Evolutionary conservation across 2,329 filamentous ascomycete genomes (phyloP).

Genomic region (Epichloe bromicola): DNA sequence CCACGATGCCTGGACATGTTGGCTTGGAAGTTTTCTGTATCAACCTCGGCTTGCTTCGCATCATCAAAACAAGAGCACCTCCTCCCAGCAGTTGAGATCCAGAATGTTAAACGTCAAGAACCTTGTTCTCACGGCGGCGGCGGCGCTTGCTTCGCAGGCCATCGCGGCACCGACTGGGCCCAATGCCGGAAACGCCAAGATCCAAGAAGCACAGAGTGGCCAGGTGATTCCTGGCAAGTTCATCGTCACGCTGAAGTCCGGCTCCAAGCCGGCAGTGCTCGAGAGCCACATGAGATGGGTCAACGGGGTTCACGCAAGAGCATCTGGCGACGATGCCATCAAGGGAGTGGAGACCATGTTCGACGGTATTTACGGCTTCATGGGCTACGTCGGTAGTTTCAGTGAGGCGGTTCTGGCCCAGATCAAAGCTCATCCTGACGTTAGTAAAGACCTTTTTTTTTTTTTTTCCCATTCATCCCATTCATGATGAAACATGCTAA

Average conservation of each 20-base stretch:
- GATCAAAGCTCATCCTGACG: slow-evolving; percentile 28
- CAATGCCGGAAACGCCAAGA: slow-evolving; percentile 5
- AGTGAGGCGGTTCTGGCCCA: slow-evolving; percentile 25
- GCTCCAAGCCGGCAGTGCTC: slow-evolving; percentile 30
- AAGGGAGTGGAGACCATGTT: slow-evolving; percentile 21
- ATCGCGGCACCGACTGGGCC: slow-evolving; percentile 11
- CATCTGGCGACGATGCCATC: slow-evolving; percentile 33
- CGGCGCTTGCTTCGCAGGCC: slow-evolving; percentile 12
- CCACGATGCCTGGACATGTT: neutral
- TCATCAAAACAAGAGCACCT: slow-evolving; percentile 1
- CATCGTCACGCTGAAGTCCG: slow-evolving; percentile 49
- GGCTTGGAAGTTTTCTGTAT: neutral
- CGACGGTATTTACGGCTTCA: slow-evolving; percentile 17
- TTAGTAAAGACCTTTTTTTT: slow-evolving; percentile 13
- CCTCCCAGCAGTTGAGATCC: neutral
- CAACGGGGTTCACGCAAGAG: slow-evolving; percentile 40
- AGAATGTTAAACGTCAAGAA: slow-evolving; percentile 19
- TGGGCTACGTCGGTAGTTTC: slow-evolving; percentile 32
- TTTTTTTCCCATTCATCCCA: no score
- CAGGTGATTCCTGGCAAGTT: slow-evolving; percentile 31
- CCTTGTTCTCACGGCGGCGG: slow-evolving; percentile 12
- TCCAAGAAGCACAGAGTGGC: slow-evolving; percentile 1
- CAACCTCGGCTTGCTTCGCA: neutral
- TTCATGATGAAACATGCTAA: neutral
- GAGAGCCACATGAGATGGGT: slow-evolving; percentile 35